These are phyloP conservation scores for Mortierella sp. DNA, from an alignment of 371 early-diverging fungal species.

Conservation along the genomic window DNA sequence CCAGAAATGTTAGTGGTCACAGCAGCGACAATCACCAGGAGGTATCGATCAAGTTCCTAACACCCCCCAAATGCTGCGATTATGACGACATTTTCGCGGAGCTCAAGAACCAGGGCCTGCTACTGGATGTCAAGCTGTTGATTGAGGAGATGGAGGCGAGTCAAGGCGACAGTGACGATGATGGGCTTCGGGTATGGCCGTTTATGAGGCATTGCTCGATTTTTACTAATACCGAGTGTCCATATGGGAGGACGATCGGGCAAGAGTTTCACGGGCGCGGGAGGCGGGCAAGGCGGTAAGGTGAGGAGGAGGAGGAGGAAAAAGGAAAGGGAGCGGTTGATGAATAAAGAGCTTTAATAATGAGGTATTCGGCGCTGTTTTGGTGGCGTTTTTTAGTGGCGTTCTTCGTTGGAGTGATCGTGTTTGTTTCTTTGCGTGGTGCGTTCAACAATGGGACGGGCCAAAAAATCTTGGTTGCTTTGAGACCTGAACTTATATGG, in stretches of 20 bases:
- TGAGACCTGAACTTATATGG: too few relatives aligned
- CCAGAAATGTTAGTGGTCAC: too few relatives aligned
- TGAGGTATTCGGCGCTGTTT: too few relatives aligned
- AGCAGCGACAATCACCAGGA: not conserved
- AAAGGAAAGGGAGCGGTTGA: too few relatives aligned
- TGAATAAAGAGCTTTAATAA: too few relatives aligned
- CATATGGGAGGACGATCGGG: not conserved
- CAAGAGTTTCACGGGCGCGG: not conserved
- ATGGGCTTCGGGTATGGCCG: not conserved
- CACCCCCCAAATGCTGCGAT: not conserved
- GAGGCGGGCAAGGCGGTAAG: too few relatives aligned
- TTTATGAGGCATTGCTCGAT: not conserved
- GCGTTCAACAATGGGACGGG: too few relatives aligned
- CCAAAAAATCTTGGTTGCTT: too few relatives aligned
- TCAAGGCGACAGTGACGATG: not conserved
- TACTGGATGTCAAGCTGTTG: not conserved
- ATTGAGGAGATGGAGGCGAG: not conserved
- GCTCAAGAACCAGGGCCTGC: not conserved
- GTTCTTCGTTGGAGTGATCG: too few relatives aligned
- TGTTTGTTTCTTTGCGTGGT: too few relatives aligned
- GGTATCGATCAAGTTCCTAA: not conserved
- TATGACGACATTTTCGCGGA: not conserved
- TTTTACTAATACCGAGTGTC: not conserved
- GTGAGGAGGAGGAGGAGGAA: too few relatives aligned
- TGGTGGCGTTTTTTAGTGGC: too few relatives aligned